Base-by-base conservation (phyloP, 108 stramenopile genomes). In the Mayamaea pseudoterrestris region DNA sequence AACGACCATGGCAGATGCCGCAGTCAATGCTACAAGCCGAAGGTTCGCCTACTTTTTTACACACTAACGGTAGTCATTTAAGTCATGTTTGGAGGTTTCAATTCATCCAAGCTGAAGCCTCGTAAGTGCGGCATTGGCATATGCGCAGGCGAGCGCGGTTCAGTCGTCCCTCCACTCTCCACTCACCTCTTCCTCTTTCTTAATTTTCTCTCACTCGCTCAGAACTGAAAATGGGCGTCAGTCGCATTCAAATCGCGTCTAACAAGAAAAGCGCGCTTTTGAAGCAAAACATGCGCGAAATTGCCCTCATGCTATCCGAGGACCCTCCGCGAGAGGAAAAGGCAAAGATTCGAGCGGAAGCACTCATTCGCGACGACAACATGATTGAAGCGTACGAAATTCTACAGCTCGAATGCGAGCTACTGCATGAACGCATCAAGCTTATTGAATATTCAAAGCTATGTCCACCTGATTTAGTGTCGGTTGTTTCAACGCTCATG, bases 341-440 rank as follows among this genome's bases (percentile, higher is more conserved):
- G 58, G 93, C 93, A 7, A 61, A 75, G n/a, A 93, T 93, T 60
- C 69, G 67, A 29, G 86, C 85, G 34, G 88, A 93, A 53, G 68
- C 86, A 2, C 55, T 93, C 8, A 93, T 89, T 56, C 74, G 84
- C 6, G 93, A 90, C 26, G 93, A 93, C 49, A 57, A 74, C 53
- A 70, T 82, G 37, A 65, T 93, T 26, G 86, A 93, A 58, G 93
- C 93, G 0, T 90, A 82, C 41, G 88, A 88, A 37, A 88, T 93
- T 26, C 42, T 93, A 9, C 61, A 69, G 31, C 58, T 93, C 3
- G 58, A 64, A 3, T 93, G 93, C 43, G 84, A 91, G 49, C 44
- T 93, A n/a, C 41, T 93, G 21, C 51, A 56, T 22, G 88, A 93
- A 52, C 68, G 93, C 11, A 73, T 89, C 34, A 70, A 80, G 22